Base-by-base conservation (phyloP, 192 early-diverging fungal genomes). In the Podila epigama region DNA sequence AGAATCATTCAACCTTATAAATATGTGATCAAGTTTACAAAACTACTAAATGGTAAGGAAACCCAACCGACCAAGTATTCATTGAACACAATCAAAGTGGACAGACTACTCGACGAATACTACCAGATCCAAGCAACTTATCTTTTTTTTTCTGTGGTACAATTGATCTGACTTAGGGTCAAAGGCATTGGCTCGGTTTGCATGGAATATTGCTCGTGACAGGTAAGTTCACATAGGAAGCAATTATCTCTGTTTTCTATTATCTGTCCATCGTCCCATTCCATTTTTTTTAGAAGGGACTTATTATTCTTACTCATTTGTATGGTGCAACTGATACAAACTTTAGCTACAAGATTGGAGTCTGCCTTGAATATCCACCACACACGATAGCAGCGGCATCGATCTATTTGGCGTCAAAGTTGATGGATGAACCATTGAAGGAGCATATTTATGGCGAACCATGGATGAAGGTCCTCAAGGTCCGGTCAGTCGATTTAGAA, bases 1-100 rank as follows among this genome's bases (percentile, higher is more conserved):
- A 90, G 91, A 51, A 86, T 93, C 10, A 68, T 73, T 16, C 90
- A 92, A 51, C 89, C 94, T 11, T 91, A 92, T 62, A 79, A 85
- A 70, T 83, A 88, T 34, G 79, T 91, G 35, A 78, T 93, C 18
- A 93, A 94, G 69, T 84, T 96, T 82, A 88, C 86, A 33, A 91
- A 89, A 56, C 58, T 84, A 55, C 78, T 92, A 27, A 70, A 88
- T 34, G 86, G 90, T 90, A 66, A 1, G n/a, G 22, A n/a, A 12
- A 15, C 8, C 3, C 25, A 22, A 5, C 15, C 20, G 25, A 18
- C 42, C 44, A 34, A 34, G 16, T 29, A 40, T 18, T 13, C 20
- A 28, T 20, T n/a, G n/a, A n/a, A n/a, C n/a, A n/a, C n/a, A n/a
- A n/a, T n/a, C n/a, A n/a, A n/a, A n/a, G n/a, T n/a, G n/a, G n/a